Evolutionary conservation across 1,284 basidiomycete species (phyloP), one percentile per base, ranked within the genome.

Genomic region (Grifola frondosa): DNA sequence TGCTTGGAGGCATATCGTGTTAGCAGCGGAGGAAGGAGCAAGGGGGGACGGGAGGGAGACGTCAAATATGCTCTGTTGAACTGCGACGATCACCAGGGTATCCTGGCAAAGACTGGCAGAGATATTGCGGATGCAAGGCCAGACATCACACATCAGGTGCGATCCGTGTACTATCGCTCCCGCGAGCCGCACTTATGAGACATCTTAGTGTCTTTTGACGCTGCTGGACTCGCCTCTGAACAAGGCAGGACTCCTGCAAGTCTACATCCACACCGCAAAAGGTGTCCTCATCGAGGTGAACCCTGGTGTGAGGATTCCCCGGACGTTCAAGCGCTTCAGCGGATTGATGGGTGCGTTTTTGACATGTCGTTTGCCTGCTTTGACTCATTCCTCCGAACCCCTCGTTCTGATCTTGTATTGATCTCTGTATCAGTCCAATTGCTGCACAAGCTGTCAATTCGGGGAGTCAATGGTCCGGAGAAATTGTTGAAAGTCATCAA

Each of bases 241-340:
- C 80, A 98, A 98, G 71, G 92, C 96, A 4, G 96, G 96, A 10
- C 70, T 93, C 24, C 80, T 99, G 7, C 96, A 99, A 68, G 95
- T 99, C 22, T 99, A 97, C 72, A 97, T 99, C 50, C 96, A 98
- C 72, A 99, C 96, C 6, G 90, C 93, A 20, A 91, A 90, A 60
- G 95, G 95, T 35, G 92, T 97, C 15, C 80, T 99, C 37, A 99
- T 99, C 65, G 97, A 99, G 69, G 93, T 99, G 54, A 98, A 99
- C 66, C 96, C 96, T 6, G 89, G 91, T 66, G 94, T 99, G 21
- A 81, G 96, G 50, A 99, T 99, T 60, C 96, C 96, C 9, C 78
- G 96, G 51, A 99, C 96, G 6, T 99, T 99, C 70, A 99, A 99
- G 73, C 84, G 96, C 6, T 99, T 99, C 71, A 93, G 91, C 46